A percentile compares a stretch with the other conserved stretches of the same genome.
Evolutionary conservation across 768 basidiomycete species (phyloP).

Genomic region (Agrocybe chaxingu): DNA sequence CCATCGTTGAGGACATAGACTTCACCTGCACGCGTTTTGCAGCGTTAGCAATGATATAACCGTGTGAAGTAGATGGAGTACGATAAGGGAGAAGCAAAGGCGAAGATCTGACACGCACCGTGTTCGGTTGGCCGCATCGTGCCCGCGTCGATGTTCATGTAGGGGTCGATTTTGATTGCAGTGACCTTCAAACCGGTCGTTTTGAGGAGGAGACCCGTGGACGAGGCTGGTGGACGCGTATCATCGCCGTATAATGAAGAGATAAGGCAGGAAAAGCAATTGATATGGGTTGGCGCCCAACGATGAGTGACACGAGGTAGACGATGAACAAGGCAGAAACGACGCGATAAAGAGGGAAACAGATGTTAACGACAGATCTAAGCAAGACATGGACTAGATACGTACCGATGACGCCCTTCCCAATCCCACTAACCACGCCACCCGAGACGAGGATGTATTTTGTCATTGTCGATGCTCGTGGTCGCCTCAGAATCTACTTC

Average conservation of each 20-base stretch:
- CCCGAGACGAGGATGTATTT: conserved; percentile 97
- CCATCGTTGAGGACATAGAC: conserved; percentile 98
- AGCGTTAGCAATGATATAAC: neutral
- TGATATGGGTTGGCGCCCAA: too few relatives aligned
- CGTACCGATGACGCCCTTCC: conserved; percentile 98
- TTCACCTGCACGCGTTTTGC: conserved; percentile 52
- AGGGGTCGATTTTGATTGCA: conserved; percentile 99
- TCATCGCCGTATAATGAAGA: too few relatives aligned
- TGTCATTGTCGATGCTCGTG: conserved; percentile 51
- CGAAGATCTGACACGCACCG: conserved; percentile 49
- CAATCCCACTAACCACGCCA: conserved; percentile 97
- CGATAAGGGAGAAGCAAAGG: neutral
- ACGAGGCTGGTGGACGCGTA: conserved; percentile 64
- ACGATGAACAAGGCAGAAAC: neutral
- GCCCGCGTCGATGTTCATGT: conserved; percentile 99
- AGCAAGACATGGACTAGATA: conserved; percentile 18
- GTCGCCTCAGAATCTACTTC: neutral
- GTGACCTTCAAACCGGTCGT: conserved; percentile 96
- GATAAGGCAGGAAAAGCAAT: too few relatives aligned
- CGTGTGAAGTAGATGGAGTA: neutral
- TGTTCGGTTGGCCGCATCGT: conserved; percentile 99
- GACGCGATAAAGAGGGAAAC: neutral
- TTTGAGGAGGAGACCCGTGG: conserved; percentile 92
- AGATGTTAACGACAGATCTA: conserved; percentile 2
- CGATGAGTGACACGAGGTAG: conserved; percentile 1